A percentile compares a stretch with the other conserved stretches of the same genome.
Conservation (phyloP, 2,329 filamentous ascomycete genomes). For the Penicillium rolfsii region DNA sequence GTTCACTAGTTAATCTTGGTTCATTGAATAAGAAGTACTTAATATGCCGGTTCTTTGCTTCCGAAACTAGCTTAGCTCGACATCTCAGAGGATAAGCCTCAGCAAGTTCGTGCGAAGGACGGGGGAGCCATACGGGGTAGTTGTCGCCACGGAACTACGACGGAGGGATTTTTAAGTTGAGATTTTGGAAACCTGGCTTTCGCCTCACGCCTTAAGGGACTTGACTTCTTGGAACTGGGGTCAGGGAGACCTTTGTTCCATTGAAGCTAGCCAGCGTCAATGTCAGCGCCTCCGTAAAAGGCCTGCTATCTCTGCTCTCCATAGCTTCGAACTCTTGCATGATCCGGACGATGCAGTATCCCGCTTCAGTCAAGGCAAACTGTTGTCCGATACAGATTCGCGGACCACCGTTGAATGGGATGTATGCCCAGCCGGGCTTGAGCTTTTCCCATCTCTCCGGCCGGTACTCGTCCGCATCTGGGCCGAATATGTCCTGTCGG, state of each 20-base stretch:
- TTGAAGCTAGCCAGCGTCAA: constrained; percentile 30
- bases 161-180: not conserved
- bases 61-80: not conserved
- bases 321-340: constrained; percentile 36
- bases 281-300: constrained; percentile 32
- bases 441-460: constrained; percentile 45
- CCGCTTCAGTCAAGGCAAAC: constrained; percentile 40
- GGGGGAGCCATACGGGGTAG: not conserved
- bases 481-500: constrained; percentile 53
- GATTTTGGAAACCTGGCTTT: not conserved
- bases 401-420: constrained; percentile 37
- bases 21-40: too few relatives aligned
- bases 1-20: too few relatives aligned
- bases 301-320: constrained; percentile 28
- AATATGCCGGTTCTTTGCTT: not conserved
- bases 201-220: not conserved
- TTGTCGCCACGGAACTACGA: not conserved
- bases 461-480: constrained; percentile 50
- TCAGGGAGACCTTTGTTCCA: constrained; percentile 11
- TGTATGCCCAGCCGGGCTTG: constrained; percentile 40
- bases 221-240: not conserved
- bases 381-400: constrained; percentile 33
- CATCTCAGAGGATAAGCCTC: not conserved
- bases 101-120: not conserved
- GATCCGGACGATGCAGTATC: constrained; percentile 39